Evolutionary conservation across 768 basidiomycete species (phyloP), one percentile per base, ranked within the genome.

Genomic region (Myochromella boudieri): DNA sequence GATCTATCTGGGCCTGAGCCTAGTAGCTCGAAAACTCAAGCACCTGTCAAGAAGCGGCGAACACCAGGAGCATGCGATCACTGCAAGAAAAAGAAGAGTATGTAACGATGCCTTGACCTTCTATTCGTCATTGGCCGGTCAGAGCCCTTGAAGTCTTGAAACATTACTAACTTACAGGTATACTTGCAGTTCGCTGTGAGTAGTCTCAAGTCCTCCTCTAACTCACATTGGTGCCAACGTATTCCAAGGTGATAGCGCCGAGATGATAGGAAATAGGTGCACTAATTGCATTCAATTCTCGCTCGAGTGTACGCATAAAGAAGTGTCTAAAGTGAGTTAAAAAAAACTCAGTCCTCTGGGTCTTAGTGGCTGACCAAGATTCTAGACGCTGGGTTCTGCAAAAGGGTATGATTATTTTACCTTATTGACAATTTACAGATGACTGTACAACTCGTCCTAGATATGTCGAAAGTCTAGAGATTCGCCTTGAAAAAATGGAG

Each of bases 41-140:
- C 15, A 27, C 26, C 27, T 34, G 14, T 49, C 34, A 84, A 83
- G 69, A 82, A 81, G 59, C 64, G 81, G 28, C 70, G 78, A 51
- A 77, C 82, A 38, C 80, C 80, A 51, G 75, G 85, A 24, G 85
- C 85, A 14, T 90, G 87, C 65, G 86, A 88, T 58, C 67, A 79
- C 6, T 90, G 87, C 65, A 75, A 85, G 54, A 69, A 77, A 41
- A 88, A 87, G 74, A 91, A 89, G 64, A 78, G 84, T 81, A 51
- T 37, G 73, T 66, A 15, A 20, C 22, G 18, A 25, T 20, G 28
- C 21, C 24, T 44, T 29, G 26, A 12, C 31, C 27, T 29, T 17
- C 14, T 10, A 17, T 29, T 31, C 14, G 24, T 34, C 14, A 18
- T 15, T 7, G 15, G 14, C 38, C 25, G 29, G 40, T 37, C 3